Evolutionary conservation across 768 basidiomycete species (phyloP).

Genomic region (Naganishia friedmannii): DNA sequence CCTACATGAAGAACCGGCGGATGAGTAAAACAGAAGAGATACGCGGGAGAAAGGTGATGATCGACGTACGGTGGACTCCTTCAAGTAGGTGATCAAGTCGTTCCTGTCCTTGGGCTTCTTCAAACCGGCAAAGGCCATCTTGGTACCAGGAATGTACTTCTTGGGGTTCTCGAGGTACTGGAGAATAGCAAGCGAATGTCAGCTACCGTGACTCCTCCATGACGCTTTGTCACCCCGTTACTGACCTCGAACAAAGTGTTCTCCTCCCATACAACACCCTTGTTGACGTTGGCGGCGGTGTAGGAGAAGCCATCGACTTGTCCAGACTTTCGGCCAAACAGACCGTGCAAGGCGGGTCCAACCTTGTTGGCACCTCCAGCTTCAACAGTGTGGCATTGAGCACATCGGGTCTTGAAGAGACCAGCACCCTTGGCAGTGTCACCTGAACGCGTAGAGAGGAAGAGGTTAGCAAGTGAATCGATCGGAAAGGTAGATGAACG

Average conservation of each 20-base stretch:
- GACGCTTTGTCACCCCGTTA: neutral
- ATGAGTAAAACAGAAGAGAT: neutral
- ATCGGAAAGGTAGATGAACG: neutral
- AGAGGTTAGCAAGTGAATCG: neutral
- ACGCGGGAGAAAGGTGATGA: neutral
- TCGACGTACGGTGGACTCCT: slow-evolving; percentile 6
- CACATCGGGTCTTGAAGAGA: slow-evolving; percentile 71
- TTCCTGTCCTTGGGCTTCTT: slow-evolving; percentile 98
- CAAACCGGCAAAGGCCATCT: slow-evolving; percentile 97
- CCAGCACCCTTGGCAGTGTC: slow-evolving; percentile 83
- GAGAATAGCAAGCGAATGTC: neutral
- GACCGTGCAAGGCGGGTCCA: slow-evolving; percentile 91
- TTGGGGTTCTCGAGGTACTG: slow-evolving; percentile 76
- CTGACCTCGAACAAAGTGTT: slow-evolving; percentile 75
- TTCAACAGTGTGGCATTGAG: slow-evolving; percentile 81
- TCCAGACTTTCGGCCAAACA: slow-evolving; percentile 67
- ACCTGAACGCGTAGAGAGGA: slow-evolving; percentile 56
- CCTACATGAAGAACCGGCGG: neutral
- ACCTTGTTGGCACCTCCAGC: slow-evolving; percentile 55
- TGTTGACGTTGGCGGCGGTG: slow-evolving; percentile 92
- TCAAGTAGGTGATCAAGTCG: slow-evolving; percentile 81
- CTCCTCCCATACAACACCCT: slow-evolving; percentile 82
- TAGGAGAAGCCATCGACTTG: slow-evolving; percentile 82
- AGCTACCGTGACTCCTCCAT: neutral
- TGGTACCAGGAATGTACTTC: slow-evolving; percentile 91